Evolutionary conservation across 2,329 filamentous ascomycete genomes (phyloP), one percentile per base, ranked within the genome.

Genomic region (Calonectria leucothoes): DNA sequence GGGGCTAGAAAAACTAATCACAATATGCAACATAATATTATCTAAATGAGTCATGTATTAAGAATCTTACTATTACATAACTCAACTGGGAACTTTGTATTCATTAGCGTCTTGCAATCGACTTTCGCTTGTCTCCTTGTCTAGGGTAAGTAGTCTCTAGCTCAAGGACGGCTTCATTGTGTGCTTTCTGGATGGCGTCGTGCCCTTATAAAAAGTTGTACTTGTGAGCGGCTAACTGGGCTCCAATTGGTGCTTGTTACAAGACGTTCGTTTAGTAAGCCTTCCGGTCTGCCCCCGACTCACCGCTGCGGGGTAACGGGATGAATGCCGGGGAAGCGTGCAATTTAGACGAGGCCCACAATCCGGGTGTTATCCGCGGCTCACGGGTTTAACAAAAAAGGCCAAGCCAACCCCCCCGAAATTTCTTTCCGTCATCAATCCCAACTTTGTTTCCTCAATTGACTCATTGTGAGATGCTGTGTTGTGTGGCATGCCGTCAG

Each of bases 281-380:
- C 17, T 37, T 61, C 55, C 35, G 55, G 55, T 37, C 55, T 59
- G 37, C n/a, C 35, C 55, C 55, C 33, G 55, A 61, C 55, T 61
- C 55, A 61, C 55, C 55, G 55, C 55, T 61, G 55, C 55, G 55
- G 55, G 55, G 55, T 61, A 61, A 61, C 55, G 55, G 55, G 23
- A 61, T 61, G 55, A 61, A 61, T 39, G 33, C 55, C 55, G 55
- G 55, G 27, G 25, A 35, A 25, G 23, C 37, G 12, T 61, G 33
- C 39, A 61, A 37, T 61, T 61, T 61, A 29, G 55, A 61, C 33
- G 55, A 45, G 55, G 55, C 55, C 55, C 55, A 61, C 55, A 61
- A 15, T 27, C 55, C 55, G 55, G 55, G 23, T 20, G 35, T 61
- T 25, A 39, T 39, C 55, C 55, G 55, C 55, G 55, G 55, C 55